Conservation (phyloP, 75 land plant species). For the Selaginella tamariscina region DNA sequence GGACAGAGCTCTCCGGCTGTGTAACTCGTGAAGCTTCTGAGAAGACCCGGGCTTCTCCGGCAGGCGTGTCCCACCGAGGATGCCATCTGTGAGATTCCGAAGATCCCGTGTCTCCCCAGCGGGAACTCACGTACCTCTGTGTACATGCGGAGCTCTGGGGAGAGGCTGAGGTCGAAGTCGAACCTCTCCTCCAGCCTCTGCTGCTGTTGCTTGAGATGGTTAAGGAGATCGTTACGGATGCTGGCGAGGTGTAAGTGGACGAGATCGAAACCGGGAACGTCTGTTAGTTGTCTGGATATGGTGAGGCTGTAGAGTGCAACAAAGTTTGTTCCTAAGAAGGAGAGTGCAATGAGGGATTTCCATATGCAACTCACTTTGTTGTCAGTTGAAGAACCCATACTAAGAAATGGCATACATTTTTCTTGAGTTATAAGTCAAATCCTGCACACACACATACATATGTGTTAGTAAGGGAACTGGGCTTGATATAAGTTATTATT, state of each 20-base stretch:
- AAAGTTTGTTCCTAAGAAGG: neutral
- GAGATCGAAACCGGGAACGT: neutral
- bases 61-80: neutral
- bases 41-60: neutral
- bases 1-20: slow-evolving; percentile 2
- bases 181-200: neutral
- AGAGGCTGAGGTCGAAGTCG: neutral
- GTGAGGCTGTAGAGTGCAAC: neutral
- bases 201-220: neutral
- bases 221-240: neutral
- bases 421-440: too few relatives aligned
- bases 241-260: neutral
- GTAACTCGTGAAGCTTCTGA: neutral
- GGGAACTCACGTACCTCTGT: neutral
- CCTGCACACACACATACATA: too few relatives aligned
- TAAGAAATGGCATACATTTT: too few relatives aligned
- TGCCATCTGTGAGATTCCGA: neutral
- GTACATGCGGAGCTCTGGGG: neutral
- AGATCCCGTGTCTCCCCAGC: neutral
- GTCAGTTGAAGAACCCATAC: too few relatives aligned
- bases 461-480: too few relatives aligned
- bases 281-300: neutral
- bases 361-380: too few relatives aligned
- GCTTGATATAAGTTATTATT: too few relatives aligned
- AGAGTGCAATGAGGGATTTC: neutral